These are phyloP conservation scores for Pythium brachiatum DNA, from an alignment of 352 stramenopile species.

Conservation along the genomic window DNA sequence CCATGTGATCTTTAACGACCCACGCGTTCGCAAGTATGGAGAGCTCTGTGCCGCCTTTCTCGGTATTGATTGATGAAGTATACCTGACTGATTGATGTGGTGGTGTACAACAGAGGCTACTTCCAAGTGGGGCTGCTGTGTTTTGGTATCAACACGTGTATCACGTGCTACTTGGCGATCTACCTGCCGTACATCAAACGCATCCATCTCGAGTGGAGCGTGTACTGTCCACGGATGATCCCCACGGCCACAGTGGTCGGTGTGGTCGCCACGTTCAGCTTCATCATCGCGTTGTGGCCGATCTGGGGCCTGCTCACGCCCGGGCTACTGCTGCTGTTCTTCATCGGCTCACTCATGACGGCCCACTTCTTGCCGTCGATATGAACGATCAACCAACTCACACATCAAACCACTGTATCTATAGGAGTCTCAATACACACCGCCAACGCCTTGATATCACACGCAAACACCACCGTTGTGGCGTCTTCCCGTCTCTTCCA, in stretches of 20 bases:
- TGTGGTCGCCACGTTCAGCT: constrained; percentile 62
- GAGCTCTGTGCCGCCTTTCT: not conserved
- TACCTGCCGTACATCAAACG: constrained; percentile 86
- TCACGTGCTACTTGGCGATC: constrained; percentile 84
- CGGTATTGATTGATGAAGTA: too few relatives aligned
- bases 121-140: constrained; percentile 79
- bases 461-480: too few relatives aligned
- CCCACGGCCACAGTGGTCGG: constrained; percentile 77
- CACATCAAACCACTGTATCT: too few relatives aligned
- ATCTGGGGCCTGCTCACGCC: constrained; percentile 92
- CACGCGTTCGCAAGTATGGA: constrained; percentile 49
- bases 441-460: too few relatives aligned
- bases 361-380: constrained; percentile 92
- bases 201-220: constrained; percentile 83
- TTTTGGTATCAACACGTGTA: constrained; percentile 80
- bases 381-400: too few relatives aligned
- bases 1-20: constrained; percentile 60
- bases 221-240: constrained; percentile 93
- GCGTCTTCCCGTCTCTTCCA: too few relatives aligned
- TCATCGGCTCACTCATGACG: constrained; percentile 90
- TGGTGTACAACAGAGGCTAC: constrained; percentile 44
- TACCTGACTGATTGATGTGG: not conserved
- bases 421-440: too few relatives aligned
- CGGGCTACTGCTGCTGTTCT: constrained; percentile 85
- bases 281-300: constrained; percentile 88